Base-by-base conservation (phyloP, 805 yeast genomes). In the Monosporozyma servazzii region DNA sequence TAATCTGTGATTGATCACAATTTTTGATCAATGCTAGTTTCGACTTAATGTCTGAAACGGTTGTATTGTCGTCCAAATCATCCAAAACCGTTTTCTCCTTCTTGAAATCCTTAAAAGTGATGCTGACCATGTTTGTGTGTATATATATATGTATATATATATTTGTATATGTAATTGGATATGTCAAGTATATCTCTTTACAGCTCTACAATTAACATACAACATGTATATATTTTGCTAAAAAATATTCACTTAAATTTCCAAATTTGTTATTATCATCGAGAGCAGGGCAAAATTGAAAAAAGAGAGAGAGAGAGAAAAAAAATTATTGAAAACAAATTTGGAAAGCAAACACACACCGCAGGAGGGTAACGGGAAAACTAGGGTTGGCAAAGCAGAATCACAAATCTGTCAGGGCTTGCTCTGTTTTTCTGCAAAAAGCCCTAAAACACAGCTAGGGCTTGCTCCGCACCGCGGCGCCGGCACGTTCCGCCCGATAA, bases 31-130 rank as follows among this genome's bases (percentile, higher is more conserved):
- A 71, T 1, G 89, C 93, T 48, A 93, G 74, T 59, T 80, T 79
- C 60, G 80, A 82, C 69, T 90, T 91, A 18, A 82, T 82, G n/a
- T 80, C 73, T 13, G 75, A 65, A 33, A 86, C 91, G 2, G 88
- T 76, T 48, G 82, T 88, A 13, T 77, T 54, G 8, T 77, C 75
- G 53, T 85, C 95, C 52, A 88, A 78, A 37, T 33, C 37, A 27
- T 88, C 96, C 53, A 93, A 63, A 29, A 88, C 78, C 67, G 90
- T 80, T 66, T 82, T 86, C 66, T 88, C 89, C 72, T 91, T 93
- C 72, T 93, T 90, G 72, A 93, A 86, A 71, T 93, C 96, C 68
- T 90, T 89, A 68, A 93, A 82, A 29, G 59, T 59, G 44, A 68
- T 58, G 30, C 48, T 55, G 13, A 58, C 60, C 66, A 59, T 65